phyloP scores from a whole-genome alignment of 768 basidiomycete species.

The Boletellus sp. region DNA sequence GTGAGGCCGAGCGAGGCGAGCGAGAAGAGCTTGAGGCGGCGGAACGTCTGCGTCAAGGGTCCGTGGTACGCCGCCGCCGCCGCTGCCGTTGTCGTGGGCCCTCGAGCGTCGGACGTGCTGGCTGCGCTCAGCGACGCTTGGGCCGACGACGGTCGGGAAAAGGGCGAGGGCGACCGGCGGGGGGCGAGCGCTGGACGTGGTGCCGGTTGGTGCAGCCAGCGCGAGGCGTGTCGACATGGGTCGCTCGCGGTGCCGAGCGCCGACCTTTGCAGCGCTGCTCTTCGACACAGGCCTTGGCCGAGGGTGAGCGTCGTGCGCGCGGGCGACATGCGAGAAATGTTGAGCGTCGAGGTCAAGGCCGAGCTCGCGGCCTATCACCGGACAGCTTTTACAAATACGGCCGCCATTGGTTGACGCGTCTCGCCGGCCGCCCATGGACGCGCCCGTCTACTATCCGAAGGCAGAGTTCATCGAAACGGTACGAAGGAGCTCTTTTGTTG shows the following conservation, averaged over 20 bases:
- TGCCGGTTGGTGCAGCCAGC: background rate
- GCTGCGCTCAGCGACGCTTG: slow-evolving; percentile 1
- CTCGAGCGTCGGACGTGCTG: background rate
- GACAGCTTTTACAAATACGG: background rate
- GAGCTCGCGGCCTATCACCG: no score
- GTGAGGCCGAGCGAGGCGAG: slow-evolving; percentile 72
- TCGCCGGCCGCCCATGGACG: slow-evolving; percentile 48
- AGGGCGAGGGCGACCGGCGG: background rate
- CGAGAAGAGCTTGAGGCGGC: slow-evolving; percentile 78
- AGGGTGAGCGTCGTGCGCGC: slow-evolving; percentile 6
- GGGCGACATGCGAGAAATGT: background rate
- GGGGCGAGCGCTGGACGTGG: no score
- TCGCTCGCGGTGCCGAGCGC: background rate
- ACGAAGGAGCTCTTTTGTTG: slow-evolving; percentile 15
- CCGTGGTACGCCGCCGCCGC: slow-evolving; percentile 53
- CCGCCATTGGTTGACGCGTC: slow-evolving; percentile 15
- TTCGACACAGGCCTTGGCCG: background rate
- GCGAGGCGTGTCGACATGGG: slow-evolving; percentile 7
- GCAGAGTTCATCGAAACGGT: slow-evolving; percentile 90
- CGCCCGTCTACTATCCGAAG: slow-evolving; percentile 74
- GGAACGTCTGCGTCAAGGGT: slow-evolving; percentile 69
- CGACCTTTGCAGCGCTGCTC: slow-evolving; percentile 8
- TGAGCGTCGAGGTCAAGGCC: no score
- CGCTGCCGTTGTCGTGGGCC: background rate
- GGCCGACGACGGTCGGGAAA: slow-evolving; percentile 15